phyloP scores from a whole-genome alignment of 208 protist species.

The Leishmania braziliensis region DNA sequence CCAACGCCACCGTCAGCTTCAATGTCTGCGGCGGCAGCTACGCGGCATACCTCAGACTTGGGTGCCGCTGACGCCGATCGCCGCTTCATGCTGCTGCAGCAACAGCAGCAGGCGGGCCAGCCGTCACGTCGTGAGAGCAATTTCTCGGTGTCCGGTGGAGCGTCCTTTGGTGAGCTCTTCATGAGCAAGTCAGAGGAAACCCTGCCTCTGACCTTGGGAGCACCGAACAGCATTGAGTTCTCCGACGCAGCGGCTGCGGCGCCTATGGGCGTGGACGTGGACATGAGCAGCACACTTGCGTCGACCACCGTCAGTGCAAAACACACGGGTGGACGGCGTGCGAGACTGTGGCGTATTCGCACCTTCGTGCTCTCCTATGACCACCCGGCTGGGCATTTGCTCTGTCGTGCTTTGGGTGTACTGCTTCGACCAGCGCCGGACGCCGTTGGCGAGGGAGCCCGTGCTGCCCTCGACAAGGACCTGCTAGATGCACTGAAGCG shows the following conservation, averaged over 20 bases:
- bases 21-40: neutral
- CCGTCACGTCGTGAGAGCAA: constrained; percentile 3
- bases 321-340: constrained; percentile 9
- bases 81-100: neutral
- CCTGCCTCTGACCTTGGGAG: neutral
- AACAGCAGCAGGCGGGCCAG: neutral
- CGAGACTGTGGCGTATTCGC: constrained; percentile 19
- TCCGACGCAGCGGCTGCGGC: neutral
- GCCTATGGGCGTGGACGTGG: neutral
- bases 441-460: constrained; percentile 26
- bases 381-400: constrained; percentile 63
- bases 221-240: neutral
- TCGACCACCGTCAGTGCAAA: neutral
- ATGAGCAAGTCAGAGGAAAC: constrained; percentile 14
- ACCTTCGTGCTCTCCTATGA: constrained; percentile 59
- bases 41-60: neutral
- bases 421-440: constrained; percentile 26
- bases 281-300: constrained; percentile 13
- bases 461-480: constrained; percentile 45
- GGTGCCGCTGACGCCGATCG: neutral
- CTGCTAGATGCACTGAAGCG: constrained; percentile 42
- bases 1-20: neutral
- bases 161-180: constrained; percentile 13
- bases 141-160: neutral
- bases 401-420: constrained; percentile 59